phyloP scores from a whole-genome alignment of 1,284 basidiomycete genomes.

The Omphalotus olearius region DNA sequence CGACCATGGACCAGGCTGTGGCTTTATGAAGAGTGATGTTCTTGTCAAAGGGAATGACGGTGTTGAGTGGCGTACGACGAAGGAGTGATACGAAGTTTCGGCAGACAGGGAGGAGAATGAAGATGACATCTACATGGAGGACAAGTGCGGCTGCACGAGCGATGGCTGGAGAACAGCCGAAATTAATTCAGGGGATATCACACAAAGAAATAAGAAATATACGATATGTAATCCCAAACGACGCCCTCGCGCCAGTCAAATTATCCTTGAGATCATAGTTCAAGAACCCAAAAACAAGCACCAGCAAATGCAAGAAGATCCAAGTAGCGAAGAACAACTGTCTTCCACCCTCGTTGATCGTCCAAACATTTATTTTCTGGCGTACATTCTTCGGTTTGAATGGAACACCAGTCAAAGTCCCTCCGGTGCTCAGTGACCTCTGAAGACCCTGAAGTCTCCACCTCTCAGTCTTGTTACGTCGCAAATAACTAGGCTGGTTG shows the following conservation, averaged over 20 bases:
- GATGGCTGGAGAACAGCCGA: constrained; percentile 45
- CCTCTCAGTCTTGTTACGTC: constrained; percentile 78
- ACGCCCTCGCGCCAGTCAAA: constrained; percentile 53
- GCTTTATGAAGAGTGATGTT: constrained; percentile 87
- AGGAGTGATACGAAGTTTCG: constrained; percentile 86
- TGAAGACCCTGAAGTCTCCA: constrained; percentile 76
- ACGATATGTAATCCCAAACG: constrained; percentile 77
- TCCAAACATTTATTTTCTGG: constrained; percentile 67
- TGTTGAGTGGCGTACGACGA: constrained; percentile 77
- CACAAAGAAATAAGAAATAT: too few species aligned
- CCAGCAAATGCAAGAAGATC: constrained; percentile 73
- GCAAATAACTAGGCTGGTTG: neutral
- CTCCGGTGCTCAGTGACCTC: constrained; percentile 40
- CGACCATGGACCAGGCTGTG: constrained; percentile 82
- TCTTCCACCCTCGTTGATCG: constrained; percentile 86
- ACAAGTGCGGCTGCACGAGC: constrained; percentile 83
- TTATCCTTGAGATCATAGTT: constrained; percentile 80
- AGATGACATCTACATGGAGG: constrained; percentile 82
- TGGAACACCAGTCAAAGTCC: constrained; percentile 26
- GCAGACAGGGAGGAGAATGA: constrained; percentile 89
- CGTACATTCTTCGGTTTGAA: constrained; percentile 31
- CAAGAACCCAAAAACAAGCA: constrained; percentile 69
- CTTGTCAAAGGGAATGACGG: constrained; percentile 86
- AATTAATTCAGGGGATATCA: too few species aligned
- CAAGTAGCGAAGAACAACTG: constrained; percentile 74